These are phyloP conservation scores for Saccharomyces hybrid DNA, from an alignment of 1,139 yeast species.

Conservation along the genomic window DNA sequence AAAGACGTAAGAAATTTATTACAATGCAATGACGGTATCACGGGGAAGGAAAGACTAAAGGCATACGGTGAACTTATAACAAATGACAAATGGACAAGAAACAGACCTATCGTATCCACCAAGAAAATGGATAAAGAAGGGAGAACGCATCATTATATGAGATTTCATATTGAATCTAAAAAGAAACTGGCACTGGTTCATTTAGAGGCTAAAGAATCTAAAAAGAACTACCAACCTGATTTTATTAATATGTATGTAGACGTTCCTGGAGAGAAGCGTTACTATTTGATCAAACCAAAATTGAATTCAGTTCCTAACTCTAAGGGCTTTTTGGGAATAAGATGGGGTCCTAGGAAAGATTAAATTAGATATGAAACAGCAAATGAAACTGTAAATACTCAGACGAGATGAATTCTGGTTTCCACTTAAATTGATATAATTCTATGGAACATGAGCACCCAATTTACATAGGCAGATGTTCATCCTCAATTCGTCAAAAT, in stretches of 20 bases:
- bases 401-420: neutral
- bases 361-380: neutral
- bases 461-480: neutral
- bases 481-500: neutral
- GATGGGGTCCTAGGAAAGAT: slow-evolving; percentile 74
- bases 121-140: slow-evolving; percentile 61
- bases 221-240: slow-evolving; percentile 60
- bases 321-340: slow-evolving; percentile 66
- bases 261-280: slow-evolving; percentile 59
- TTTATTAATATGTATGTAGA: slow-evolving; percentile 71
- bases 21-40: slow-evolving; percentile 38
- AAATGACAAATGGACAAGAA: slow-evolving; percentile 77
- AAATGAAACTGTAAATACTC: neutral
- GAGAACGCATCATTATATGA: slow-evolving; percentile 72
- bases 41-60: slow-evolving; percentile 56
- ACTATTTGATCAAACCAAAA: slow-evolving; percentile 60
- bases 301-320: slow-evolving; percentile 18
- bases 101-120: slow-evolving; percentile 63
- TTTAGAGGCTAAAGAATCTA: slow-evolving; percentile 61
- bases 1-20: slow-evolving; percentile 51
- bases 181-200: slow-evolving; percentile 57
- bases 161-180: slow-evolving; percentile 74
- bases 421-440: neutral
- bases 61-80: slow-evolving; percentile 71
- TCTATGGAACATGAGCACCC: neutral